Evolutionary conservation across 1,284 basidiomycete genomes (phyloP), one percentile per base, ranked within the genome.

Genomic region (Ustilago lituana): DNA sequence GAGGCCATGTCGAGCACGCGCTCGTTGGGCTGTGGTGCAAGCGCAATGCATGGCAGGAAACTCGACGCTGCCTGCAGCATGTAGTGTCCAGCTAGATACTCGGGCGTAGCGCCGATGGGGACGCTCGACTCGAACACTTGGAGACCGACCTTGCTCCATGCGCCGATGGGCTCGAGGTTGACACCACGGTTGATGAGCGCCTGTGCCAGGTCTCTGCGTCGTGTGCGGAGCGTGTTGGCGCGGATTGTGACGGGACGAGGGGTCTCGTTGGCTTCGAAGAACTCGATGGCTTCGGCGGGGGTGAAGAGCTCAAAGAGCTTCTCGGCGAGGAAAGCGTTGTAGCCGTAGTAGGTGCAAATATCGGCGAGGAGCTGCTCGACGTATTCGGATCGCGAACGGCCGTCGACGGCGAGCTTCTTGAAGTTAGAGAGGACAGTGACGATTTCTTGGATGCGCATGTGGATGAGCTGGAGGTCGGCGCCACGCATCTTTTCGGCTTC

Each of bases 61-160:
- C 94, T 98, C 6, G 94, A 96, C 4, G 96, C 96, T 4, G 96
- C 93, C 85, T 99, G 96, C 17, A 98, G 90, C 92, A 99, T 98
- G 85, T 99, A 99, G 82, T 99, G 94, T 3, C 96, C 96, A 0
- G 95, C 94, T 32, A 99, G 89, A 83, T 99, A 99, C 84, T 99
- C 96, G 6, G 96, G 96, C 3, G 96, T 98, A 5, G 96, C 96
- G 80, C 82, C 82, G 33, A 99, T 91, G 2, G 96, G 96, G 4
- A 99, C 94, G 56, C 88, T 89, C 70, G 91, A 94, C 84, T 98
- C 96, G 79, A 98, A 98, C 2, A 99, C 91, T 83, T 98, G 96
- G 27, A 99, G 86, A 8, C 96, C 96, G 64, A 98, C 94, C 81
- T 97, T 98, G 47, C 91, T 92, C 96, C 96, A 98, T 83, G 96